A percentile compares a stretch with the other conserved stretches of the same genome.
These are phyloP conservation scores for Podaxis carcinomalis DNA, from an alignment of 768 basidiomycete genomes.

Conservation along the genomic window DNA sequence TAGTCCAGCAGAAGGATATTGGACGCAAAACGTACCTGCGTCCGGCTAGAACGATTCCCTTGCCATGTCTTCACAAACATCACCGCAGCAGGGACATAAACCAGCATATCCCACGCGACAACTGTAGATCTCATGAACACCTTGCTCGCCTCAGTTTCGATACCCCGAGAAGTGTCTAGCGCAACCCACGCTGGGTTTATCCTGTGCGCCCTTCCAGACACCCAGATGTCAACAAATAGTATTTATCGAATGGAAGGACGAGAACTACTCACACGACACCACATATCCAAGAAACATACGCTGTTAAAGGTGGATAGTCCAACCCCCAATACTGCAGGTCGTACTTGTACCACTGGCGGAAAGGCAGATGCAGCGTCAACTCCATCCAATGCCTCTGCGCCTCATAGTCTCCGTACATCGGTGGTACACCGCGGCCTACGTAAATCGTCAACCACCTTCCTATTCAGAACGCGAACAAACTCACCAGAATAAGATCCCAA, in stretches of 20 bases:
- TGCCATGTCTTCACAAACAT: slow-evolving; percentile 67
- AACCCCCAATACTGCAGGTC: slow-evolving; percentile 91
- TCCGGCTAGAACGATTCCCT: slow-evolving; percentile 64
- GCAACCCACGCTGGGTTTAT: slow-evolving; percentile 67
- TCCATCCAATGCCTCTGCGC: slow-evolving; percentile 98
- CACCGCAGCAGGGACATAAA: slow-evolving; percentile 74
- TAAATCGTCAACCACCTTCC: background rate
- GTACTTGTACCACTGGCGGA: slow-evolving; percentile 80
- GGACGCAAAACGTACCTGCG: slow-evolving; percentile 51
- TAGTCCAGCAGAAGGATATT: slow-evolving; percentile 2
- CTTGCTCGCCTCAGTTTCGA: slow-evolving; percentile 62
- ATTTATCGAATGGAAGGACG: background rate
- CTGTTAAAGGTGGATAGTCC: slow-evolving; percentile 93
- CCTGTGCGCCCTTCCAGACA: slow-evolving; percentile 25
- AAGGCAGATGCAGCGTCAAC: slow-evolving; percentile 72
- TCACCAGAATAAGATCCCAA: slow-evolving; percentile 81
- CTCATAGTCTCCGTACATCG: slow-evolving; percentile 91
- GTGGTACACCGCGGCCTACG: slow-evolving; percentile 64
- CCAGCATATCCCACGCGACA: slow-evolving; percentile 56
- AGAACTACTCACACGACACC: slow-evolving; percentile 58
- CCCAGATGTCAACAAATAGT: background rate
- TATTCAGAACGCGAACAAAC: slow-evolving; percentile 16
- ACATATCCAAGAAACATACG: slow-evolving; percentile 83
- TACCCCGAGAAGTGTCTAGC: slow-evolving; percentile 63
- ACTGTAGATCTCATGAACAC: slow-evolving; percentile 82